Evolutionary conservation across 2,329 filamentous ascomycete species (phyloP), one percentile per base, ranked within the genome.

Genomic region (Phoma sp.): DNA sequence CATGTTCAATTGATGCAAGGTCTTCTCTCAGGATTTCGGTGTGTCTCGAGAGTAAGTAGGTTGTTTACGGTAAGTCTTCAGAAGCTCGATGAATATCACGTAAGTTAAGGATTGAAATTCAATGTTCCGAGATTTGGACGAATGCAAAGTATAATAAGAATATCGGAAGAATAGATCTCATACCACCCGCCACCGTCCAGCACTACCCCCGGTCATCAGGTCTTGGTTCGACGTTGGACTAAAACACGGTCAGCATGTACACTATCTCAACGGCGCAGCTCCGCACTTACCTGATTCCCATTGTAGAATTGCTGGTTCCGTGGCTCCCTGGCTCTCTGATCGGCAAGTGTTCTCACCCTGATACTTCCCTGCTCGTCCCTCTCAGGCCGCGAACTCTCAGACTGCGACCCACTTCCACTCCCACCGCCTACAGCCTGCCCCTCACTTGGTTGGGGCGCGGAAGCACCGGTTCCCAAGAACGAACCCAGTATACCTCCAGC

Each of bases 221-320:
- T 14, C 45, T 38, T 1, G 51, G 51, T 21, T 54, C 51, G n/a
- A 54, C 45, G 18, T 36, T 47, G 11, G 28, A 51, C 50, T 54
- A 15, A 14, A 7, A 14, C 9, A 2, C 5, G n/a, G 15, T 56
- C 15, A 48, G 47, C 29, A 47, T 14, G 4, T 23, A 29, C 26
- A 21, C 17, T 11, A n/a, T 2, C 1, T 2, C 3, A n/a, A 20
- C 3, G 7, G 5, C 4, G 7, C n/a, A 20, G 1, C 7, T 5
- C 12, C 4, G 18, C n/a, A 20, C 30, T 75, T 80, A 93, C 90
- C 71, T 91, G 91, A 69, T 96, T 97, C 1, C 93, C 93, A 68
- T 97, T 97, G 71, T 97, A 96, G 39, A 96, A 84, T 68, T 96
- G 88, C 37, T 86, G 83, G 15, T 14, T 49, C 49, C 83, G 76